phyloP scores from a whole-genome alignment of 257 asterid genomes.

The Leonotis leonurus region DNA sequence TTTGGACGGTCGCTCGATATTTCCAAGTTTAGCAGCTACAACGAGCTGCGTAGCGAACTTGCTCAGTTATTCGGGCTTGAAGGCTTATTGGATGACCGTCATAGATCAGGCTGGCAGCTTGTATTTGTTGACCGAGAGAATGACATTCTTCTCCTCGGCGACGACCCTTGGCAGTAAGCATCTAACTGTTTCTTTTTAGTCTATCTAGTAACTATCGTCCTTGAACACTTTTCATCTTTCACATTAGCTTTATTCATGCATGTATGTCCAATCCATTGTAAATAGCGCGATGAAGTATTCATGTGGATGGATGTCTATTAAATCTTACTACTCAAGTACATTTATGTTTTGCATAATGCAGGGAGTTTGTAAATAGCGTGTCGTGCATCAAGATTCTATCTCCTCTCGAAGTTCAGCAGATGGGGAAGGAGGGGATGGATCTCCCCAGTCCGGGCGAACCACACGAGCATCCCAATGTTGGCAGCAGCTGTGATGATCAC shows the following conservation, averaged over 20 bases:
- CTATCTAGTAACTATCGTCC: too few species aligned
- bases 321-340: too few species aligned
- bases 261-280: too few species aligned
- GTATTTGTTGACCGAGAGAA: constrained; percentile 97
- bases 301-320: too few species aligned
- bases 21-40: constrained; percentile 90
- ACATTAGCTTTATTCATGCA: too few species aligned
- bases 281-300: too few species aligned
- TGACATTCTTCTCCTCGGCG: constrained; percentile 98
- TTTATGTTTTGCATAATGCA: too few species aligned
- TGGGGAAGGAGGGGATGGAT: constrained; percentile 69
- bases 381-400: constrained; percentile 87
- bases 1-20: constrained; percentile 83
- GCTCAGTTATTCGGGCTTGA: constrained; percentile 89
- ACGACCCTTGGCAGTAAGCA: constrained; percentile 95
- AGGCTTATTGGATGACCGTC: constrained; percentile 91
- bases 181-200: constrained; percentile 4
- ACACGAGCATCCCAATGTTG: constrained; percentile 26
- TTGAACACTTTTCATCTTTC: too few species aligned
- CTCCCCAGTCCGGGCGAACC: constrained; percentile 41
- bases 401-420: constrained; percentile 82
- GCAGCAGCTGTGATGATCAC: constrained; percentile 42
- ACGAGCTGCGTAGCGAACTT: constrained; percentile 83
- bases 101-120: constrained; percentile 99
- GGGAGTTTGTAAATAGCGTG: constrained; percentile 88